Percentiles rank a stretch among this genome's conserved stretches.
Conservation (phyloP, 192 early-diverging fungal species). For the Oehlia diaphana region DNA sequence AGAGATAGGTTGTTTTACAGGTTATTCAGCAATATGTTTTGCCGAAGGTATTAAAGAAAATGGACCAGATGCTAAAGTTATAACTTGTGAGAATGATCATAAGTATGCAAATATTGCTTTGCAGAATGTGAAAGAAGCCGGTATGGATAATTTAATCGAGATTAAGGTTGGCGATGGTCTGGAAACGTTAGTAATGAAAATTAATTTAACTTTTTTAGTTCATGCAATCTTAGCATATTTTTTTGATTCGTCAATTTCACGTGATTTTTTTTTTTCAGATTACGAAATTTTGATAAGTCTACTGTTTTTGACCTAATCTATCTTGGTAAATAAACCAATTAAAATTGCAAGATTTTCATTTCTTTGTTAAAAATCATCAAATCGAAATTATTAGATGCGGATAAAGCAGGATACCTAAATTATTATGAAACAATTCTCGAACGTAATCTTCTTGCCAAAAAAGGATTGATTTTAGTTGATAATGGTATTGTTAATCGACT, state of each 20-base stretch:
- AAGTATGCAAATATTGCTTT: slow-evolving; percentile 47
- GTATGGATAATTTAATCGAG: slow-evolving; percentile 40
- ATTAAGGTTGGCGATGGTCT: slow-evolving; percentile 45
- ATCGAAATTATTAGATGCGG: slow-evolving; percentile 53
- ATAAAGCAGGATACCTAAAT: slow-evolving; percentile 64
- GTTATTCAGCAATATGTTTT: slow-evolving; percentile 63
- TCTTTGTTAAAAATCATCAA: no score
- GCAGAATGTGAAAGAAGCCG: slow-evolving; percentile 38
- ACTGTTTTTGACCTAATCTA: slow-evolving; percentile 64
- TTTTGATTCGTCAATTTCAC: not conserved
- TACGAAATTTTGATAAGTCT: slow-evolving; percentile 34
- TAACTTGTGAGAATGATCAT: slow-evolving; percentile 58
- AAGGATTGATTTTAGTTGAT: slow-evolving; percentile 67
- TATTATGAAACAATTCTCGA: slow-evolving; percentile 68
- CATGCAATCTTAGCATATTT: not conserved
- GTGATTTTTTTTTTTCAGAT: slow-evolving; percentile 10
- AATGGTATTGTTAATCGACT: slow-evolving; percentile 44
- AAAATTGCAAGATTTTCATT: not conserved
- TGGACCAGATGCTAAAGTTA: slow-evolving; percentile 29
- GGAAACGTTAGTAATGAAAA: slow-evolving; percentile 32
- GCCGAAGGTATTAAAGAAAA: slow-evolving; percentile 56
- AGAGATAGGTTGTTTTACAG: slow-evolving; percentile 72
- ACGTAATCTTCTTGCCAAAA: slow-evolving; percentile 51
- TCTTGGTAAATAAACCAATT: slow-evolving; percentile 40
- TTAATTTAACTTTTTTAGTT: slow-evolving; percentile 10